Percentiles rank a stretch among this genome's conserved stretches.
These are phyloP conservation scores for Testicularia cyperi DNA, from an alignment of 1,284 basidiomycete genomes.

Conservation along the genomic window DNA sequence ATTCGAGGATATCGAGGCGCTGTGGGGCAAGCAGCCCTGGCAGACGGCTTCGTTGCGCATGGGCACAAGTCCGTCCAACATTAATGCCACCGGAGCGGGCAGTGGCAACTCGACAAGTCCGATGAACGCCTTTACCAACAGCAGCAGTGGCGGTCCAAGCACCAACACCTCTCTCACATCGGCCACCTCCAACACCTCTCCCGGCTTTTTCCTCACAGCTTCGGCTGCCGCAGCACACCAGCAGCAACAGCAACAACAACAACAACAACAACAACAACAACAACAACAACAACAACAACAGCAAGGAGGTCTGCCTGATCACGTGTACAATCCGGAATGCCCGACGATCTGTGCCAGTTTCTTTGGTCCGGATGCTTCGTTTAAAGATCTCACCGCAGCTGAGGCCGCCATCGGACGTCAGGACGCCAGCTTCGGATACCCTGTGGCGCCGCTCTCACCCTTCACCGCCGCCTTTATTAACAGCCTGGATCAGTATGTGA, in stretches of 20 bases:
- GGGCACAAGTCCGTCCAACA: slow-evolving; percentile 22
- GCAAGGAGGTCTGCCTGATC: too few relatives aligned
- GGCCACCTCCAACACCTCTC: too few relatives aligned
- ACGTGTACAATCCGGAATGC: slow-evolving; percentile 16
- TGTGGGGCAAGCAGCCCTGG: slow-evolving; percentile 42
- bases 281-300: too few relatives aligned
- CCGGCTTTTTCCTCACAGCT: too few relatives aligned
- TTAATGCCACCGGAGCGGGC: slow-evolving; percentile 1
- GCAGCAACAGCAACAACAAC: too few relatives aligned
- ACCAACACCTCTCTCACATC: too few relatives aligned
- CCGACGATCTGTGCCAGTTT: slow-evolving; percentile 28
- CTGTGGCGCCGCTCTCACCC: slow-evolving; percentile 24
- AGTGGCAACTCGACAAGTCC: too few relatives aligned
- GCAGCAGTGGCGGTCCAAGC: too few relatives aligned
- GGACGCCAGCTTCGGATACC: slow-evolving; percentile 27
- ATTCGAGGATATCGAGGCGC: slow-evolving; percentile 37
- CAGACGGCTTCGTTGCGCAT: slow-evolving; percentile 31
- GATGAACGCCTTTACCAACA: too few relatives aligned
- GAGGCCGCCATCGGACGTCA: slow-evolving; percentile 32
- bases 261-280: too few relatives aligned
- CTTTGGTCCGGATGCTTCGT: slow-evolving; percentile 32
- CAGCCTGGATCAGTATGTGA: slow-evolving; percentile 35
- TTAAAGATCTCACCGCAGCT: slow-evolving; percentile 24
- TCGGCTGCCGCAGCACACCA: too few relatives aligned
- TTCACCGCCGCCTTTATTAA: slow-evolving; percentile 36